These are phyloP conservation scores for Mariannaea elegans DNA, from an alignment of 2,329 filamentous ascomycete genomes.

Conservation along the genomic window DNA sequence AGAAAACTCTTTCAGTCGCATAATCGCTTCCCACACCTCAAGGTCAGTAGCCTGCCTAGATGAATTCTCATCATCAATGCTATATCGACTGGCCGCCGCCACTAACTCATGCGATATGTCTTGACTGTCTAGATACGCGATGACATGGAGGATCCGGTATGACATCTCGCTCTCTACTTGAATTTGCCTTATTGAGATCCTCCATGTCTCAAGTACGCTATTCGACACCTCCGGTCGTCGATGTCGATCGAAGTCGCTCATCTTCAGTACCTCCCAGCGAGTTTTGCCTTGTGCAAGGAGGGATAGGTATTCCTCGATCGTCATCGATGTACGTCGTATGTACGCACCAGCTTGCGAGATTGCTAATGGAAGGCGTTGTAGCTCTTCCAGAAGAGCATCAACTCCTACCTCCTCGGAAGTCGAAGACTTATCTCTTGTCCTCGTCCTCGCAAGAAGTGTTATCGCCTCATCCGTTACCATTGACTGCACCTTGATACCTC, in stretches of 20 bases:
- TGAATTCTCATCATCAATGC: not conserved
- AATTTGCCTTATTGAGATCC: conserved; percentile 45
- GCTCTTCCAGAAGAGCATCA: conserved; percentile 28
- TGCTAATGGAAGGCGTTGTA: conserved; percentile 44
- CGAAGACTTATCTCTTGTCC: not conserved
- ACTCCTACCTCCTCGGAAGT: conserved; percentile 12
- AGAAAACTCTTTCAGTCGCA: too few species aligned
- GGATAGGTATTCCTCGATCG: conserved; percentile 38
- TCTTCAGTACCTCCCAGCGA: conserved; percentile 36
- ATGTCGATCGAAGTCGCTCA: too few species aligned
- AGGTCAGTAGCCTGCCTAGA: conserved; percentile 14
- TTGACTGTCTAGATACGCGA: conserved; percentile 46
- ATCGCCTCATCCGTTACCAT: conserved; percentile 36
- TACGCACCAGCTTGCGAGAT: conserved; percentile 45
- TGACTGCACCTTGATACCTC: conserved; percentile 33
- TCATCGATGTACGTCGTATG: conserved; percentile 40
- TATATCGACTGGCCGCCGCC: not conserved
- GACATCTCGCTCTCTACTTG: conserved; percentile 38
- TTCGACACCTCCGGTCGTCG: conserved; percentile 39
- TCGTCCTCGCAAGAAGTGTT: too few species aligned
- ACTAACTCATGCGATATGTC: too few species aligned
- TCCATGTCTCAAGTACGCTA: conserved; percentile 46
- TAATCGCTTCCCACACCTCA: too few species aligned
- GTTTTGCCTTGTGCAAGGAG: conserved; percentile 32
- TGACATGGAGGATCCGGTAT: conserved; percentile 42